Base-by-base conservation (phyloP, 805 yeast genomes). In the Kluyveromyces wickerhamii region DNA sequence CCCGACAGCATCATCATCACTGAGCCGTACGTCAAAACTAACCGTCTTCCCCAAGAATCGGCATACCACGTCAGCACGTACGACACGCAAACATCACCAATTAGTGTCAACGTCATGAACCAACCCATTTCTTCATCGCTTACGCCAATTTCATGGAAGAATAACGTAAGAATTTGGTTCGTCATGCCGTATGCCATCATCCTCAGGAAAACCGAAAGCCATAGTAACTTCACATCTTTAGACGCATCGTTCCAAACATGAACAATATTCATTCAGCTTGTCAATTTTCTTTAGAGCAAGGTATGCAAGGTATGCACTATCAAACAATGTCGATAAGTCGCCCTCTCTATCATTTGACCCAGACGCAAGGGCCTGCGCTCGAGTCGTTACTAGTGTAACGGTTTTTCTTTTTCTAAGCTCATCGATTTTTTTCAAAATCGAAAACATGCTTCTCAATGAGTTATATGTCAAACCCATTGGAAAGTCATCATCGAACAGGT, bases 41-140 rank as follows among this genome's bases (percentile, higher is more conserved):
- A 47, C 27, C 87, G 61, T 30, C 89, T 66, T 3, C 95, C 94
- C 34, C 81, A 60, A 9, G 46, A 43, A 47, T 82, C 88, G 1
- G 94, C 85, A 49, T 79, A 67, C 81, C 87, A 81, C 0, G 94
- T 82, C 30, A 86, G 61, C 20, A 69, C 35, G 49, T 78, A 79
- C 5, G 94, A 81, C 13, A 86, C 65, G 1, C 70, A 32, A 0
- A 86, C 83, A 51, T 86, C 95, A 1, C 95, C 95, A 3, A 79
- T 54, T 47, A 86, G 61, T 0, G 95, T 85, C 36, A 78, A 59
- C 1, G 94, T 72, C 94, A 86, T 85, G 53, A 86, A 86, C 27
- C 74, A 40, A 4, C 95, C 95, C 34, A 84, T 79, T 21, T 62
- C 52, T 2, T 71, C 51, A 40, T 80, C 84, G 0, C 71, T 48